Conservation (phyloP, 805 yeast genomes). For the Lipomyces chichibuensis region DNA sequence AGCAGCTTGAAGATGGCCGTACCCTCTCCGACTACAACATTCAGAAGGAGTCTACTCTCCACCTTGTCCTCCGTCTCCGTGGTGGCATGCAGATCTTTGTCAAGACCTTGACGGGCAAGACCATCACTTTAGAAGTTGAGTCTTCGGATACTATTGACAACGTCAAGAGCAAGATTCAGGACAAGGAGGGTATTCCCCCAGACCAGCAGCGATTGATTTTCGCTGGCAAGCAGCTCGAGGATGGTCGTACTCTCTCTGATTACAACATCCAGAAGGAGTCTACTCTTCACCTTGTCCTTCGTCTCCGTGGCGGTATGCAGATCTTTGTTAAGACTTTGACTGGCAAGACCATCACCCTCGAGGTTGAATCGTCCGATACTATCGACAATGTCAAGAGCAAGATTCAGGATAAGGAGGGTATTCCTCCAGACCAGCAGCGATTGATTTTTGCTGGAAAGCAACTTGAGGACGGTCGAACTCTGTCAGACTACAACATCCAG, state of each 20-base stretch:
- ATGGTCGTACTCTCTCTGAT: conserved; percentile 93
- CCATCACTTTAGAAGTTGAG: conserved; percentile 90
- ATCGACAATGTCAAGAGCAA: conserved; percentile 93
- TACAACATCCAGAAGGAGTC: conserved; percentile 99
- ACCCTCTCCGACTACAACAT: conserved; percentile 93
- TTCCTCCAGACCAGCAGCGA: conserved; percentile 96
- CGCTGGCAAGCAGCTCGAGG: conserved; percentile 56
- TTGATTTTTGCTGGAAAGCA: conserved; percentile 95
- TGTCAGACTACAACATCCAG: conserved; percentile 93
- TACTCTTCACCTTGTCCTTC: conserved; percentile 90
- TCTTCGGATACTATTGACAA: conserved; percentile 97
- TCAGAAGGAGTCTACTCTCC: conserved; percentile 89
- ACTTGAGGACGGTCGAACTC: conserved; percentile 91
- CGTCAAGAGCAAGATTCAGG: conserved; percentile 95
- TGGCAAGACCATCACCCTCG: conserved; percentile 86
- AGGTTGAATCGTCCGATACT: conserved; percentile 92
- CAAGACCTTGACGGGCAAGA: conserved; percentile 87
- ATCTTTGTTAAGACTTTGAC: conserved; percentile 87
- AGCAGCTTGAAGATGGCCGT: conserved; percentile 94
- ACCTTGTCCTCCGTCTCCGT: conserved; percentile 82
- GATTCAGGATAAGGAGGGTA: conserved; percentile 95
- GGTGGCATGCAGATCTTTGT: conserved; percentile 94
- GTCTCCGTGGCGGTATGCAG: conserved; percentile 99
- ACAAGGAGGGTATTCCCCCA: conserved; percentile 97
- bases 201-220: conserved; percentile 96